Evolutionary conservation across 208 protist species (phyloP).

Genomic region (Trypanosoma lewisi): DNA sequence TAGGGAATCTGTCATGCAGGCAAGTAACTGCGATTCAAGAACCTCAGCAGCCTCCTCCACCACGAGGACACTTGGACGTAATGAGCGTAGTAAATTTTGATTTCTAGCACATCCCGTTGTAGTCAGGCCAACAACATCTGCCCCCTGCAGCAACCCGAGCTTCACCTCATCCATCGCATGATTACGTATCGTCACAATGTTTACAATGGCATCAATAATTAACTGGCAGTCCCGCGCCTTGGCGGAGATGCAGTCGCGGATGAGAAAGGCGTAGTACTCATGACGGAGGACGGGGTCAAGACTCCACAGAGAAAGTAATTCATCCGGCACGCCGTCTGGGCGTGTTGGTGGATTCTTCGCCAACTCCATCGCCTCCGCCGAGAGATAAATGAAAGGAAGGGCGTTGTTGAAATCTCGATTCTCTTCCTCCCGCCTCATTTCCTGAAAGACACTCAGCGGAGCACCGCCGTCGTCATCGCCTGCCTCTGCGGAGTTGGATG

Average conservation of each 20-base stretch:
- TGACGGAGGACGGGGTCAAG: constrained; percentile 66
- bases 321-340: constrained; percentile 58
- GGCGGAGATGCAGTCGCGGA: constrained; percentile 61
- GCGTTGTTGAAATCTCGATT: constrained; percentile 60
- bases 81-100: constrained; percentile 78
- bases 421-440: constrained; percentile 87
- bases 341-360: constrained; percentile 48
- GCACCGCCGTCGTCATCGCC: constrained; percentile 65
- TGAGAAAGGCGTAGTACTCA: constrained; percentile 86
- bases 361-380: constrained; percentile 61
- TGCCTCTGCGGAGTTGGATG: not conserved
- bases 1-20: constrained; percentile 90
- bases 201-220: constrained; percentile 75
- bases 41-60: constrained; percentile 95
- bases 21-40: constrained; percentile 90
- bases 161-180: constrained; percentile 83
- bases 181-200: constrained; percentile 67
- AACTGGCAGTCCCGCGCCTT: constrained; percentile 75
- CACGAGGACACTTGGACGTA: constrained; percentile 85
- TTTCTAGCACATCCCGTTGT: constrained; percentile 92
- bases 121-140: constrained; percentile 92
- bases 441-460: constrained; percentile 82
- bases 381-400: constrained; percentile 75
- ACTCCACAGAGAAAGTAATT: constrained; percentile 84
- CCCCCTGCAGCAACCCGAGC: constrained; percentile 70